Conservation (phyloP, 225 moss, liverwort and hornwort genomes). For the Straminergon stramineum region DNA sequence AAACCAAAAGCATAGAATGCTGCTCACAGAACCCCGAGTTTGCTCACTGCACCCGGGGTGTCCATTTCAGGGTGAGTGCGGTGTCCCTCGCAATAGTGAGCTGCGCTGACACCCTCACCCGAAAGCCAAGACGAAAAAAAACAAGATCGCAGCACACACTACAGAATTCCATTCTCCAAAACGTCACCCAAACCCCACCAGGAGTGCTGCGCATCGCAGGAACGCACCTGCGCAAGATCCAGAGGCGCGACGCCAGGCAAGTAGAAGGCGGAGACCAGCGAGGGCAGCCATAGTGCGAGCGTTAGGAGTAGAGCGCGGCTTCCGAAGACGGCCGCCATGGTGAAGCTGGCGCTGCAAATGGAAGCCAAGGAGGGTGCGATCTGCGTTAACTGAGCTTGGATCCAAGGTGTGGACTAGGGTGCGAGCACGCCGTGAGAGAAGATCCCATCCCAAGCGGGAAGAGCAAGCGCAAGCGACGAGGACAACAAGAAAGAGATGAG, state of each 20-base stretch:
- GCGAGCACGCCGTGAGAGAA: background rate
- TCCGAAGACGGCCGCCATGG: slow-evolving; percentile 15
- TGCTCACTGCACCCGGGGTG: background rate
- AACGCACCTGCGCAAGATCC: slow-evolving; percentile 52
- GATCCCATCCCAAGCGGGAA: background rate
- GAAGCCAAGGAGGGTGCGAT: background rate
- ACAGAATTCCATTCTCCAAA: background rate
- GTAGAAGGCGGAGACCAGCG: slow-evolving; percentile 47
- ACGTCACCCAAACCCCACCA: background rate
- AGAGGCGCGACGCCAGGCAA: slow-evolving; percentile 80
- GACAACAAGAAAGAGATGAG: background rate
- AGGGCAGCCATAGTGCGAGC: background rate
- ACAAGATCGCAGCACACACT: background rate
- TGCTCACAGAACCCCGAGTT: background rate
- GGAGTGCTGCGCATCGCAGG: background rate
- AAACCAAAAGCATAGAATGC: background rate
- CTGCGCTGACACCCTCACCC: background rate
- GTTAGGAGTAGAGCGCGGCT: background rate
- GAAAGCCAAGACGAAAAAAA: background rate
- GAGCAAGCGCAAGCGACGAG: background rate
- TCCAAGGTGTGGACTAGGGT: background rate
- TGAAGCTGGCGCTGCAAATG: background rate
- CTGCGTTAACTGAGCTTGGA: background rate
- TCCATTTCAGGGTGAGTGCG: background rate
- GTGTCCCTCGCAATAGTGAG: background rate